A percentile compares a stretch with the other conserved stretches of the same genome.
These are phyloP conservation scores for Tilletia indica DNA, from an alignment of 1,284 basidiomycete genomes.

Conservation along the genomic window DNA sequence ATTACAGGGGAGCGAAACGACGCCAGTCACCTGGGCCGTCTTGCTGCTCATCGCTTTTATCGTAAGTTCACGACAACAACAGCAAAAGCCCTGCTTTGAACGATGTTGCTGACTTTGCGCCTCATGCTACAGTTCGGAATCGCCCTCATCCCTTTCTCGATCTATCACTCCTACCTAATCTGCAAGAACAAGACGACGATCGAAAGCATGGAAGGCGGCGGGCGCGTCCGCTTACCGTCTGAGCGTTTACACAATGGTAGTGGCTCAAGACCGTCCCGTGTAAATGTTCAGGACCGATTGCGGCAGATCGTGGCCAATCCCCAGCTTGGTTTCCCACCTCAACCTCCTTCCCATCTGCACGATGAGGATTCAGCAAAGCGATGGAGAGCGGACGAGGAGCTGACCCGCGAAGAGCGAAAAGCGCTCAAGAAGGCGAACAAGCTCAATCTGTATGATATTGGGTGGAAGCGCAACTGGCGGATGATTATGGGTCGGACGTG, in stretches of 20 bases:
- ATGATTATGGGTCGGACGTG: constrained; percentile 39
- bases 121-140: constrained; percentile 18
- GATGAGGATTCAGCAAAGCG: not conserved
- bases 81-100: not conserved
- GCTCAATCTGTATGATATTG: constrained; percentile 50
- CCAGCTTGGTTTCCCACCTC: constrained; percentile 20
- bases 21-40: constrained; percentile 55
- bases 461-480: constrained; percentile 35
- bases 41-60: constrained; percentile 49
- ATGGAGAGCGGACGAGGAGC: constrained; percentile 40
- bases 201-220: constrained; percentile 56
- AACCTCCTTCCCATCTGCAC: not conserved
- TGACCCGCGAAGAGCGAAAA: constrained; percentile 36
- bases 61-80: not conserved
- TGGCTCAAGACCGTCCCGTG: not conserved
- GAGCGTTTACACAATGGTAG: constrained; percentile 11
- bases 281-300: constrained; percentile 19
- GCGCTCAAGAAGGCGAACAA: constrained; percentile 41
- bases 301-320: constrained; percentile 13
- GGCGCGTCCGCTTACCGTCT: constrained; percentile 30
- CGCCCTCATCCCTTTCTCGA: constrained; percentile 45
- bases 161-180: constrained; percentile 53
- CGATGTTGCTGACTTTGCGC: not conserved
- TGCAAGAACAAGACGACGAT: constrained; percentile 55
- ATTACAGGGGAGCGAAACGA: constrained; percentile 42